Evolutionary conservation across 345 rosid genomes (phyloP).

Genomic region (Hibiscus trionum): DNA sequence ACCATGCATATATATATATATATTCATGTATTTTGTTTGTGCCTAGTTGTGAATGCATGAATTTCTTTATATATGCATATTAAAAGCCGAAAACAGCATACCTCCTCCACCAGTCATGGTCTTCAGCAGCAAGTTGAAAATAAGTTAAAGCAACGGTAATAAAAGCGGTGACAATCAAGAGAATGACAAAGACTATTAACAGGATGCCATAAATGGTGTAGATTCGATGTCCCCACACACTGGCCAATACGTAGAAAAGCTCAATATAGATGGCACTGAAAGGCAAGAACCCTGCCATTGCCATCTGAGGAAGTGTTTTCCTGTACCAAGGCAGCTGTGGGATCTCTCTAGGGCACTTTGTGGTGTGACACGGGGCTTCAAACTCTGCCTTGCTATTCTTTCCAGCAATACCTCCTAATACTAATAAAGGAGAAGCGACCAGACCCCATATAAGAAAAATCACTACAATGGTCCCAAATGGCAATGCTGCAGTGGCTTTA

Average conservation of each 20-base stretch:
- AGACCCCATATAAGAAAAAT: conserved; percentile 46
- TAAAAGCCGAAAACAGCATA: conserved; percentile 11
- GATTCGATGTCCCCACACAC: conserved; percentile 54
- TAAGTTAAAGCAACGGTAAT: conserved; percentile 50
- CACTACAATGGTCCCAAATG: conserved; percentile 43
- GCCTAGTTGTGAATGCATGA: neutral
- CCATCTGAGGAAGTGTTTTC: conserved; percentile 40
- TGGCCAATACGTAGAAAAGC: conserved; percentile 50
- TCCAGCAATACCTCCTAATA: neutral
- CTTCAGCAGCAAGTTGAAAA: conserved; percentile 51
- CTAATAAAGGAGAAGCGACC: conserved; percentile 35
- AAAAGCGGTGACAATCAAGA: conserved; percentile 42
- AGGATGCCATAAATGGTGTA: conserved; percentile 49
- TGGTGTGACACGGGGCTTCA: neutral
- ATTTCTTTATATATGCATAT: neutral
- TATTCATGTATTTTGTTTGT: neutral
- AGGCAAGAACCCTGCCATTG: conserved; percentile 42
- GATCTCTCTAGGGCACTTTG: neutral
- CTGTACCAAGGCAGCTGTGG: neutral
- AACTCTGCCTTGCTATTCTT: neutral
- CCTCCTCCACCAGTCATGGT: conserved; percentile 60
- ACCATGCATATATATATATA: neutral
- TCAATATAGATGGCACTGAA: conserved; percentile 55
- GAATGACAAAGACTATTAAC: conserved; percentile 48
- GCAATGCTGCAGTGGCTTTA: conserved; percentile 48